These are phyloP conservation scores for Elymus sibiricus DNA, from an alignment of 176 grass and related monocot species.

Conservation along the genomic window DNA sequence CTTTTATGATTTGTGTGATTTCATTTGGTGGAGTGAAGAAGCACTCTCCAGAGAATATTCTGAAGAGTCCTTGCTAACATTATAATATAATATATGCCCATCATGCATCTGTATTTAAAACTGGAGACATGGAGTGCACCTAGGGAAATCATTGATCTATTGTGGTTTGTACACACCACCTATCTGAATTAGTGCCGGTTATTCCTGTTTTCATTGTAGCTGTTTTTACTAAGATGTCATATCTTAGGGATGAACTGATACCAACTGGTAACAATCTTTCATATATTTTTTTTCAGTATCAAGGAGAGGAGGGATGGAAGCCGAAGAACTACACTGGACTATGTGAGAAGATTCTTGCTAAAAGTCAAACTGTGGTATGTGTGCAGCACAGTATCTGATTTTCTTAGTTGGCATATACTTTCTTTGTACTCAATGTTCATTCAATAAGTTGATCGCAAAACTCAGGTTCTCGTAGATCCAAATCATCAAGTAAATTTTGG, in stretches of 20 bases:
- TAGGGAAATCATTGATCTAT: neutral
- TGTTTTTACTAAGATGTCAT: neutral
- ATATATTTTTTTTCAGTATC: constrained; percentile 81
- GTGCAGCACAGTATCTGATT: neutral
- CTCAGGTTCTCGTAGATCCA: neutral
- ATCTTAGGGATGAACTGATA: constrained; percentile 17
- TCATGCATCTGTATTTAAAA: neutral
- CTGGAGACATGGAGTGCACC: neutral
- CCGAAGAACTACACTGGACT: constrained; percentile 83
- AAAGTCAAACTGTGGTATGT: constrained; percentile 98
- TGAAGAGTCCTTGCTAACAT: neutral
- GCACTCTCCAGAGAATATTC: neutral
- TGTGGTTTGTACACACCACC: neutral
- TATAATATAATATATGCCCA: neutral
- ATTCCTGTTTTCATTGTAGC: neutral
- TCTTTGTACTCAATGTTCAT: neutral
- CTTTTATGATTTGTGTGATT: neutral
- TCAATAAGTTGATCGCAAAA: neutral
- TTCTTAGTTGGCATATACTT: constrained; percentile 2
- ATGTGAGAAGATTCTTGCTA: constrained; percentile 95
- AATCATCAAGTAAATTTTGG: neutral
- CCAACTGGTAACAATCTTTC: neutral
- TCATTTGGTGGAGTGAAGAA: constrained; percentile 19
- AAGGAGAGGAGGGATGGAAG: constrained; percentile 90
- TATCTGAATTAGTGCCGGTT: neutral